Conservation (phyloP, 371 early-diverging fungal genomes). For the Actinomortierella wolfii region DNA sequence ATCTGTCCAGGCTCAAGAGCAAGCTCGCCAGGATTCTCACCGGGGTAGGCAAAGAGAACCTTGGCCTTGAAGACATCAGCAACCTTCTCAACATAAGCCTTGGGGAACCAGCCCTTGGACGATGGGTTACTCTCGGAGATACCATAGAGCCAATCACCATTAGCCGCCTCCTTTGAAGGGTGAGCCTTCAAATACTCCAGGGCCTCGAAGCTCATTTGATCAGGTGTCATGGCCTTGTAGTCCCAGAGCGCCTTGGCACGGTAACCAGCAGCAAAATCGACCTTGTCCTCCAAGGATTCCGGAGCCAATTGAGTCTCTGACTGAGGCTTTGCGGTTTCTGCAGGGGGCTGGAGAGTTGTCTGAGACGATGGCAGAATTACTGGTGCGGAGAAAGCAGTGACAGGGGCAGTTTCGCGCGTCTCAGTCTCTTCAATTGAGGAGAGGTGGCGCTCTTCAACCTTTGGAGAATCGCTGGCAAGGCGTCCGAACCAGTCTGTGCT, state of each 20-base stretch:
- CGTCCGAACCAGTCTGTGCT: conserved; percentile 49
- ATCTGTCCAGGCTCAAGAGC: conserved; percentile 56
- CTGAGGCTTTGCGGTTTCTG: neutral
- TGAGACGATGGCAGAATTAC: neutral
- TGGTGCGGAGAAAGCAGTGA: conserved; percentile 1
- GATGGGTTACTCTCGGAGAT: conserved; percentile 13
- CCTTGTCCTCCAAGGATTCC: conserved; percentile 23
- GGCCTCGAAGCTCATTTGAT: conserved; percentile 27
- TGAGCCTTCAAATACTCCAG: conserved; percentile 19
- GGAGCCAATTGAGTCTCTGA: neutral
- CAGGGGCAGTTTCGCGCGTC: neutral
- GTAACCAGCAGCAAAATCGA: conserved; percentile 22
- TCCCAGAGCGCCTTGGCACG: conserved; percentile 36
- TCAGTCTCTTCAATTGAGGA: neutral
- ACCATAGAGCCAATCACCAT: conserved; percentile 39
- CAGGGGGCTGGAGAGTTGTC: neutral
- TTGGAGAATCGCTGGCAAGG: conserved; percentile 38
- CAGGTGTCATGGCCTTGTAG: conserved; percentile 29
- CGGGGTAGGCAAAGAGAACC: conserved; percentile 23
- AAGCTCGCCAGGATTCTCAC: conserved; percentile 52
- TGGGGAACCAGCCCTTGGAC: conserved; percentile 36
- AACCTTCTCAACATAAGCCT: conserved; percentile 35
- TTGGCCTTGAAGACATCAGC: conserved; percentile 32
- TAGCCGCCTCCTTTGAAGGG: conserved; percentile 23
- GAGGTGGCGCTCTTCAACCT: conserved; percentile 8